Percentiles rank a stretch among this genome's conserved stretches.
phyloP scores from a whole-genome alignment of 73 alveolate genomes.

The Effrenium voratum region DNA sequence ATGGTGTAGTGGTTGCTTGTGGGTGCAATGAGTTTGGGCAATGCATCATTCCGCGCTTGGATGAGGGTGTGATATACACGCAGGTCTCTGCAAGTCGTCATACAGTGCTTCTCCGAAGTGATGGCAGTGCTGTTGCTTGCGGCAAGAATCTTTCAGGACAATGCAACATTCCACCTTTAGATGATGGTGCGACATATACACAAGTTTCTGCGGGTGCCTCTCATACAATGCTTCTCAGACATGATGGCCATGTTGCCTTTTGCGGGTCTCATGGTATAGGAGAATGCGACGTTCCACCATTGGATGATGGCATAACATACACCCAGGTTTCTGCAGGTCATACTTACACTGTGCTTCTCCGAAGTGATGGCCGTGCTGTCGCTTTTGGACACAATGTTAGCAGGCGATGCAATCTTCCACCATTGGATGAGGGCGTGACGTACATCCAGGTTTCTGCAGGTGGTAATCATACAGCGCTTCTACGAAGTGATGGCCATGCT shows the following conservation, averaged over 20 bases:
- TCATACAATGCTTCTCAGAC: not conserved
- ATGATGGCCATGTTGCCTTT: not conserved
- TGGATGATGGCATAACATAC: slow-evolving; percentile 17
- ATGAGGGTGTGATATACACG: not conserved
- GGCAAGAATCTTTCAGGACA: not conserved
- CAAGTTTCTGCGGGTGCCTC: not conserved
- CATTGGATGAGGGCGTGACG: not conserved
- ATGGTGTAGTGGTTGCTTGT: not conserved
- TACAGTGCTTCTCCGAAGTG: not conserved
- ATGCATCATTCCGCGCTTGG: not conserved
- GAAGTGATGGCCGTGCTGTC: slow-evolving; percentile 29
- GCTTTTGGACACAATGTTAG: not conserved
- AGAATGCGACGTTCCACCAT: slow-evolving; percentile 8
- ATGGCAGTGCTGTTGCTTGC: not conserved
- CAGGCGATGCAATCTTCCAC: not conserved
- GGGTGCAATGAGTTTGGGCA: not conserved
- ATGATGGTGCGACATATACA: not conserved
- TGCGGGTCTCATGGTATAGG: not conserved
- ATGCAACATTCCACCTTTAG: not conserved
- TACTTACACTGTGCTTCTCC: slow-evolving; percentile 5
- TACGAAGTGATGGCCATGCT: not conserved
- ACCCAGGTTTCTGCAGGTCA: slow-evolving; percentile 33
- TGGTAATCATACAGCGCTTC: not conserved
- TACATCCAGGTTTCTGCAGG: slow-evolving; percentile 9
- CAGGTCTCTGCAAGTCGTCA: not conserved